These are phyloP conservation scores for Hanseniaspora lindneri DNA, from an alignment of 805 yeast species.

Conservation along the genomic window DNA sequence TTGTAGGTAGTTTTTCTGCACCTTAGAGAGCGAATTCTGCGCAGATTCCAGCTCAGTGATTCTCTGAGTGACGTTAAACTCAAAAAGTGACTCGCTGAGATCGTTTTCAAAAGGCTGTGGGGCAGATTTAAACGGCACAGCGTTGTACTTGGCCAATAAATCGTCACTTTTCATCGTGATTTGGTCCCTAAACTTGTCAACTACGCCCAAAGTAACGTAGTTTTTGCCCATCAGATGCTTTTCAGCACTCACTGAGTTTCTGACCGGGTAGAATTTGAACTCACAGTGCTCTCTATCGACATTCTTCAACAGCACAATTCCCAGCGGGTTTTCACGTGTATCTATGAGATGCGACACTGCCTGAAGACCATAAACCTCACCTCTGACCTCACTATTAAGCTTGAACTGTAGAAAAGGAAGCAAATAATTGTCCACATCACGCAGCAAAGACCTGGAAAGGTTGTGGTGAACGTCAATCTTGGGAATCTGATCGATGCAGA, in stretches of 20 bases:
- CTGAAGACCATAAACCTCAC: conserved; percentile 27
- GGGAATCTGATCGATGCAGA: conserved; percentile 1
- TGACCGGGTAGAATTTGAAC: not conserved
- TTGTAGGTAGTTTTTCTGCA: conserved; percentile 27
- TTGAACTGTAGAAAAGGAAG: conserved; percentile 18
- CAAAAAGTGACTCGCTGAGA: not conserved
- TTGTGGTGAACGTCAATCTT: not conserved
- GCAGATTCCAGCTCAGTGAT: conserved; percentile 24
- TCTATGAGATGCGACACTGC: conserved; percentile 23
- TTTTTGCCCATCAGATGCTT: conserved; percentile 8
- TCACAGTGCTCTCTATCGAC: not conserved
- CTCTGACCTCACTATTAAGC: conserved; percentile 22
- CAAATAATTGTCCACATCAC: not conserved
- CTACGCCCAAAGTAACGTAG: conserved; percentile 2
- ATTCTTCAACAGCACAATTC: conserved; percentile 22
- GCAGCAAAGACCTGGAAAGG: not conserved
- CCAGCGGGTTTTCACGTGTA: conserved; percentile 21
- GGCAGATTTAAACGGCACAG: not conserved
- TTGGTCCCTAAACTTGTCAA: not conserved
- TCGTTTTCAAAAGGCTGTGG: not conserved
- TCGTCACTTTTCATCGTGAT: not conserved
- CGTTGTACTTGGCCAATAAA: not conserved
- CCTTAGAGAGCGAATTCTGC: conserved; percentile 21
- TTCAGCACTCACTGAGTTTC: not conserved
- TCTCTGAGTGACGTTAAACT: conserved; percentile 22